A percentile compares a stretch with the other conserved stretches of the same genome.
Evolutionary conservation across 1,139 yeast species (phyloP).

Genomic region (Suhomyces maxii): DNA sequence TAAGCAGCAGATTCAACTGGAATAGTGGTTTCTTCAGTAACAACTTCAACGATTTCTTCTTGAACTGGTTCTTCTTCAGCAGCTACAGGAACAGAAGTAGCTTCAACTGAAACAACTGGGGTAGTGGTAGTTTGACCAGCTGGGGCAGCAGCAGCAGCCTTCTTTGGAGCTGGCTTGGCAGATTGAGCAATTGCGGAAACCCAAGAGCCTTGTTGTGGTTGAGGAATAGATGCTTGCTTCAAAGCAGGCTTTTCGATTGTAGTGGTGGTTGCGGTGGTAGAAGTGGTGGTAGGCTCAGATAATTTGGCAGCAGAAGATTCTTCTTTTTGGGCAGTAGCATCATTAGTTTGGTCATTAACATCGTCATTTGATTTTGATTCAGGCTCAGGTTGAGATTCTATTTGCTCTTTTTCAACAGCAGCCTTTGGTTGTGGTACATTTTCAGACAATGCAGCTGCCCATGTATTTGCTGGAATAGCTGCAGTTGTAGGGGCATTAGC

Average conservation of each 20-base stretch:
- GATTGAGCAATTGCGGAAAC: conserved; percentile 59
- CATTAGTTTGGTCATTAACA: conserved; percentile 11
- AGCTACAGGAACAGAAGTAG: conserved; percentile 6
- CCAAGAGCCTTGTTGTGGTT: conserved; percentile 48
- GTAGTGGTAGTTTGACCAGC: conserved; percentile 9
- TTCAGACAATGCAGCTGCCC: conserved; percentile 54
- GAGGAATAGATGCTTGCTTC: conserved; percentile 33
- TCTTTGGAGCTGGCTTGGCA: conserved; percentile 35
- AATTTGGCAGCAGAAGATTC: conserved; percentile 5
- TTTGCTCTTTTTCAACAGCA: conserved; percentile 14
- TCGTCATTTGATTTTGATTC: conserved; percentile 11
- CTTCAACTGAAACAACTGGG: conserved; percentile 11
- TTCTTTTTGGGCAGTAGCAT: conserved; percentile 13
- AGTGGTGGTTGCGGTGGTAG: conserved; percentile 13
- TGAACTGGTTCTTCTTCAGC: conserved; percentile 10
- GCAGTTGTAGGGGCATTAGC: conserved; percentile 11
- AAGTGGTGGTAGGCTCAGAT: conserved; percentile 12
- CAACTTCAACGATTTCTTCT: conserved; percentile 8
- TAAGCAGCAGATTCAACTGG: conserved; percentile 13
- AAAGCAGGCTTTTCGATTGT: conserved; percentile 24
- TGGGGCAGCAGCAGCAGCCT: conserved; percentile 5
- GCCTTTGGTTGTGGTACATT: conserved; percentile 22
- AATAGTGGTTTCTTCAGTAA: conserved; percentile 7
- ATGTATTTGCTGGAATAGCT: conserved; percentile 34
- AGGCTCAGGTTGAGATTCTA: conserved; percentile 15